phyloP scores from a whole-genome alignment of 305 asterid genomes.

The Ajuga reptans region DNA sequence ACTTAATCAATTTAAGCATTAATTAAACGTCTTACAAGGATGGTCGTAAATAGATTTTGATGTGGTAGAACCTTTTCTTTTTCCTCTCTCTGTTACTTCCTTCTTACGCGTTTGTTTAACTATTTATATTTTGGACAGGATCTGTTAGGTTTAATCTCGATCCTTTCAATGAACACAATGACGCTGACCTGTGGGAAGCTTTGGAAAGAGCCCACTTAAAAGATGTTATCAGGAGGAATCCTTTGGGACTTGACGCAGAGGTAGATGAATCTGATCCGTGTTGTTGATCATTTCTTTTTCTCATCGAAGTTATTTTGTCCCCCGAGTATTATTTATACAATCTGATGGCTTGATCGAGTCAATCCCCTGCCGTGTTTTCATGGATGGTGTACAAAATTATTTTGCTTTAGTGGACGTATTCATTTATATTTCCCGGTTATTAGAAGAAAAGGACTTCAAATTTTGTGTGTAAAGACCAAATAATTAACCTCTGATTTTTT shows the following conservation, averaged over 20 bases:
- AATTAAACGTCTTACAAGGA: neutral
- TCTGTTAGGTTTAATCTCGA: slow-evolving; percentile 90
- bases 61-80: neutral
- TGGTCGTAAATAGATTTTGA: neutral
- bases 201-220: slow-evolving; percentile 89
- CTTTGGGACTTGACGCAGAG: slow-evolving; percentile 86
- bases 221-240: slow-evolving; percentile 76
- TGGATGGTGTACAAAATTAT: too few relatives aligned
- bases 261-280: slow-evolving; percentile 31
- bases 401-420: too few relatives aligned
- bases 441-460: too few relatives aligned
- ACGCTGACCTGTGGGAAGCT: slow-evolving; percentile 94
- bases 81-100: neutral
- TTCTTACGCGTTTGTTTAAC: neutral
- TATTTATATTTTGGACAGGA: slow-evolving; percentile 41
- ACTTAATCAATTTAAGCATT: neutral
- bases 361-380: too few relatives aligned
- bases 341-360: neutral
- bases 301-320: neutral
- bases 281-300: neutral
- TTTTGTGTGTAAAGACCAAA: too few relatives aligned
- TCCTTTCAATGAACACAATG: slow-evolving; percentile 89
- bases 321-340: neutral
- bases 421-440: too few relatives aligned
- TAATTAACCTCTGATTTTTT: too few relatives aligned